These are phyloP conservation scores for Eutrema japonicum DNA, from an alignment of 345 rosid species.

Conservation along the genomic window DNA sequence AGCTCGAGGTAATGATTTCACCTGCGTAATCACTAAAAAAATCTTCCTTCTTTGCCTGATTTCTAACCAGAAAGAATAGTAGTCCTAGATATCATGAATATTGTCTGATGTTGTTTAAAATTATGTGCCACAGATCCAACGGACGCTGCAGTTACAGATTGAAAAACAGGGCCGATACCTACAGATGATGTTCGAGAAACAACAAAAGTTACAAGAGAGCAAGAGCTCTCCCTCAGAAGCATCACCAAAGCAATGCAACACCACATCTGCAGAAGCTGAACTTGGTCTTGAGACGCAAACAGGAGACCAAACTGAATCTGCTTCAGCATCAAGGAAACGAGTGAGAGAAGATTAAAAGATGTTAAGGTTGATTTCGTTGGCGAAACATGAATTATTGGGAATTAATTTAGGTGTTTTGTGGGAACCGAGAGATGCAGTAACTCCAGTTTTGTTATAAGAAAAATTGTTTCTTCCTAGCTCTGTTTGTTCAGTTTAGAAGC, in stretches of 20 bases:
- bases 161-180: constrained; percentile 42
- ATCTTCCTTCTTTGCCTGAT: neutral
- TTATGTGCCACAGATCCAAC: constrained; percentile 30
- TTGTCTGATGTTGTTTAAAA: constrained; percentile 18
- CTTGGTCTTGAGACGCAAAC: neutral
- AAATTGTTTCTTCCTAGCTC: neutral
- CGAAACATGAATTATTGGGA: constrained; percentile 13
- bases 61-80: neutral
- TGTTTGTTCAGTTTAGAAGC: constrained; percentile 20
- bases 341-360: constrained; percentile 44
- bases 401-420: constrained; percentile 25
- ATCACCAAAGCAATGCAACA: constrained; percentile 30
- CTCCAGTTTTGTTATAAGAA: constrained; percentile 30
- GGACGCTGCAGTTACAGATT: constrained; percentile 44
- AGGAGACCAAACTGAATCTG: constrained; percentile 16
- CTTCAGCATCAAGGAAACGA: constrained; percentile 44
- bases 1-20: constrained; percentile 76
- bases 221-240: constrained; percentile 47
- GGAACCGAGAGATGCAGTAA: constrained; percentile 13
- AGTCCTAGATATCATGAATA: neutral
- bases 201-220: constrained; percentile 47
- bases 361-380: constrained; percentile 1
- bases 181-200: constrained; percentile 75
- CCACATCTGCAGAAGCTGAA: constrained; percentile 4
- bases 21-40: neutral